Evolutionary conservation across 192 early-diverging fungal genomes (phyloP).

Genomic region (Chytriomyces hyalinus): DNA sequence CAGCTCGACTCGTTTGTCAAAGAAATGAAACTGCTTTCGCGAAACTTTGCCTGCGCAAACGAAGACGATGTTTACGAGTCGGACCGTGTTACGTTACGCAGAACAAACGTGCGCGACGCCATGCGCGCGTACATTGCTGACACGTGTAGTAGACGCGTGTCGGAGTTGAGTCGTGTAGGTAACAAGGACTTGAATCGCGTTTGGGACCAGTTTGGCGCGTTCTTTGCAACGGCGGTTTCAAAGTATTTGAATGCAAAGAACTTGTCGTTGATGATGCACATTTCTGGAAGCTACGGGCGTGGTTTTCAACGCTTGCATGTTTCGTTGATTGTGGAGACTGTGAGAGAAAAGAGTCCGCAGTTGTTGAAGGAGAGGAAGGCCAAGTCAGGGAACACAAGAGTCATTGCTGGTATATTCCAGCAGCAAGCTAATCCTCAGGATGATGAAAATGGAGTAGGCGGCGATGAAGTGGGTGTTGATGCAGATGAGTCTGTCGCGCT

Average conservation of each 20-base stretch:
- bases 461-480: neutral
- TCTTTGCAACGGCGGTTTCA: neutral
- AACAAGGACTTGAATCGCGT: neutral
- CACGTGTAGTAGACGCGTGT: neutral
- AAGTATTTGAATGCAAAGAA: conserved; percentile 7
- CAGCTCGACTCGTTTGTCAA: conserved; percentile 6
- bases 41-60: neutral
- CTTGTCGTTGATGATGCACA: conserved; percentile 11
- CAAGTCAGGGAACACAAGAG: neutral
- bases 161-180: neutral
- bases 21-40: neutral
- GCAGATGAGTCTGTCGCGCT: neutral
- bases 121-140: neutral
- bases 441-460: neutral
- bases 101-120: conserved; percentile 3
- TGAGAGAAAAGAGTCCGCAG: neutral
- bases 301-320: conserved; percentile 10
- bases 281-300: conserved; percentile 1
- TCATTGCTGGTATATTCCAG: neutral
- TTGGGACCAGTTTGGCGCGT: conserved; percentile 4
- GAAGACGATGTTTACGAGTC: conserved; percentile 10
- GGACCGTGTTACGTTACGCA: neutral
- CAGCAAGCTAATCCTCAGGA: neutral
- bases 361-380: neutral
- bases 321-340: neutral